These are phyloP conservation scores for Yarrowia porcina DNA, from an alignment of 805 yeast species.

Conservation along the genomic window DNA sequence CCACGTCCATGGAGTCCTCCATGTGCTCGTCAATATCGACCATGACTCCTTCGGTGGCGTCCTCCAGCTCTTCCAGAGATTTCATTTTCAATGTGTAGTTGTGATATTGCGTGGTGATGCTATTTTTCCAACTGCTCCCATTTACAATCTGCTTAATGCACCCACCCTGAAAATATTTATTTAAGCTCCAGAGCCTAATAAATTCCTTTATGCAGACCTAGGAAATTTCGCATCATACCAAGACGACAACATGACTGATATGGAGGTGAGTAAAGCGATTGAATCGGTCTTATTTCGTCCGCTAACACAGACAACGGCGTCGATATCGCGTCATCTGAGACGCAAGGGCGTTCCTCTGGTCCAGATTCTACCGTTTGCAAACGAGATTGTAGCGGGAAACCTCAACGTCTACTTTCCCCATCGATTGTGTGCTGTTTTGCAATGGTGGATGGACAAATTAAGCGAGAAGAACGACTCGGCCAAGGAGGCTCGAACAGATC, in stretches of 20 bases:
- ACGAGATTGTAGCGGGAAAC: conserved; percentile 28
- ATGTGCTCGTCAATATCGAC: conserved; percentile 23
- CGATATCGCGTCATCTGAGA: conserved; percentile 35
- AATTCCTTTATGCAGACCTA: not conserved
- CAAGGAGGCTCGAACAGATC: conserved; percentile 3
- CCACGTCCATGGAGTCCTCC: conserved; percentile 26
- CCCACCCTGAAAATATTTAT: conserved; percentile 21
- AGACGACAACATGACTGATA: conserved; percentile 12
- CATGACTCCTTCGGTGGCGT: conserved; percentile 23
- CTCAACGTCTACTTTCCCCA: conserved; percentile 34
- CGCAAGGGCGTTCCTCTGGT: conserved; percentile 30
- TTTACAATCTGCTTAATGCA: not conserved
- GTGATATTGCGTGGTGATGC: not conserved
- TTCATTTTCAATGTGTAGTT: not conserved
- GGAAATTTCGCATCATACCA: not conserved
- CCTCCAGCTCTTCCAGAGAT: conserved; percentile 3
- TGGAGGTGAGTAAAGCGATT: conserved; percentile 25
- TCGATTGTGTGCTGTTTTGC: conserved; percentile 35
- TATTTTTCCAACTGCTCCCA: not conserved
- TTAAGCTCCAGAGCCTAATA: not conserved
- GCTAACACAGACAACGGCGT: conserved; percentile 29
- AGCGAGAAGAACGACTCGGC: conserved; percentile 29
- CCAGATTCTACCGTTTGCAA: conserved; percentile 31
- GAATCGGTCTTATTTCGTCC: too few species aligned
- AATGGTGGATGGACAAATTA: conserved; percentile 38